Percentiles rank a stretch among this genome's conserved stretches.
Conservation (phyloP, 1,284 basidiomycete species). For the Pseudozyma sp. region DNA sequence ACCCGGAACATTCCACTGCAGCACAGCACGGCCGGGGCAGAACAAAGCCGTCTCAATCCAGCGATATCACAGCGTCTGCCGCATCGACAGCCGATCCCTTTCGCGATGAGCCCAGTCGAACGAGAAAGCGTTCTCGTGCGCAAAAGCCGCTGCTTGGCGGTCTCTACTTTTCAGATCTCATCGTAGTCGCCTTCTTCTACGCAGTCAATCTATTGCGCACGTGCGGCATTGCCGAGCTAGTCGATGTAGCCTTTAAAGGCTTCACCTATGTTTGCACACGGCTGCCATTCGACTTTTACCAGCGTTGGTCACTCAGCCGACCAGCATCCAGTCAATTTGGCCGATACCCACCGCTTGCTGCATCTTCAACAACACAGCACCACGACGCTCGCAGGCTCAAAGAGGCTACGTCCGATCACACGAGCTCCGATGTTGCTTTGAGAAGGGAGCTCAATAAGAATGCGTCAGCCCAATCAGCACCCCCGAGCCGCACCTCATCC, state of each 20-base stretch:
- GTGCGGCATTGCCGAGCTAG: slow-evolving; percentile 60
- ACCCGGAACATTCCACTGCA: not conserved
- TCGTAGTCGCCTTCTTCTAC: slow-evolving; percentile 61
- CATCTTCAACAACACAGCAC: not conserved
- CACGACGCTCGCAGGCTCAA: not conserved
- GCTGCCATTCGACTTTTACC: slow-evolving; percentile 52
- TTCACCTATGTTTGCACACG: slow-evolving; percentile 46
- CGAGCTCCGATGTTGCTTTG: too few species aligned
- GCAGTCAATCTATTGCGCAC: slow-evolving; percentile 61
- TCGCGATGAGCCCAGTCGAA: slow-evolving; percentile 13
- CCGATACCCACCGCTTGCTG: slow-evolving; percentile 11
- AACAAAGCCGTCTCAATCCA: slow-evolving; percentile 8
- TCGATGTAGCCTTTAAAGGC: slow-evolving; percentile 59
- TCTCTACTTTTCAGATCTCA: slow-evolving; percentile 63
- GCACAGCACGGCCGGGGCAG: not conserved
- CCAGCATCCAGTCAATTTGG: slow-evolving; percentile 20
- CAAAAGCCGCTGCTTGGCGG: slow-evolving; percentile 60
- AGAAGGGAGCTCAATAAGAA: too few species aligned
- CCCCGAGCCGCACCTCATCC: slow-evolving; percentile 6
- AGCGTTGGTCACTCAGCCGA: slow-evolving; percentile 49
- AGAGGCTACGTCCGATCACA: too few species aligned
- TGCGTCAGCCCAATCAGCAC: not conserved
- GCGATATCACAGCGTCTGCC: slow-evolving; percentile 1
- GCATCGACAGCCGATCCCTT: slow-evolving; percentile 6
- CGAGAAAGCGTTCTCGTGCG: slow-evolving; percentile 15